Evolutionary conservation across 148 eudicot species (phyloP), one percentile per base, ranked within the genome.

Genomic region (Vaccinium vitisidaea): DNA sequence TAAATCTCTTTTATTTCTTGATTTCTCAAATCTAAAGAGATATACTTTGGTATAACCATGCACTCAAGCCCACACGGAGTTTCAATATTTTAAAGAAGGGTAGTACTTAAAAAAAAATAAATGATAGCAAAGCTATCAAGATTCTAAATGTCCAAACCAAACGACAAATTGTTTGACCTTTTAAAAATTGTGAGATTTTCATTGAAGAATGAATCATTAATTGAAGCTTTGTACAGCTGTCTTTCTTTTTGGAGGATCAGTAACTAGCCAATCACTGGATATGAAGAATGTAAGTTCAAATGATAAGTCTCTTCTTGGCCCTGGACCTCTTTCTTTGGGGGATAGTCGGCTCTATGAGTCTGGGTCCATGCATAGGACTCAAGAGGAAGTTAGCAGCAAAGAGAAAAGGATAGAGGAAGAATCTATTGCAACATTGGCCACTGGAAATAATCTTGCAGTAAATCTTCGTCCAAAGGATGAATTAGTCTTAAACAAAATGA

Each of bases 71-170:
- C 76, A 36, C 48, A 36, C 19, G 8, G 76, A 30, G 43, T 32
- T 30, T 71, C 32, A 13, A 32, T 32, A 30, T 30, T 25, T 25
- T 4, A 69, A 25, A 69, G 43, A 30, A 27, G 30, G 4, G 25
- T 27, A 30, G 18, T 67, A 3, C 36, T 13, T 30, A 30, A 30
- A 73, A 32, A 14, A 13, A 30, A 30, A 73, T 15, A 14, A 13
- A 71, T 73, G 46, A 39, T 73, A 39, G 49, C 77, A 73, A 23
- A 73, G 49, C 77, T 73, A 23, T 73, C 77, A 73, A 73, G 77
- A 39, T 73, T 73, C 77, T 21, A 73, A 15, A 16, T 36, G 77
- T 73, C 77, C 77, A 73, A 73, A 73, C 77, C 50, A 18, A 73
- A 73, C 18, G 23, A 36, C 8, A 73, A 73, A 73, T 15, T 73